Conservation (phyloP, 257 asterid genomes). For the Hygrophila difformis region DNA sequence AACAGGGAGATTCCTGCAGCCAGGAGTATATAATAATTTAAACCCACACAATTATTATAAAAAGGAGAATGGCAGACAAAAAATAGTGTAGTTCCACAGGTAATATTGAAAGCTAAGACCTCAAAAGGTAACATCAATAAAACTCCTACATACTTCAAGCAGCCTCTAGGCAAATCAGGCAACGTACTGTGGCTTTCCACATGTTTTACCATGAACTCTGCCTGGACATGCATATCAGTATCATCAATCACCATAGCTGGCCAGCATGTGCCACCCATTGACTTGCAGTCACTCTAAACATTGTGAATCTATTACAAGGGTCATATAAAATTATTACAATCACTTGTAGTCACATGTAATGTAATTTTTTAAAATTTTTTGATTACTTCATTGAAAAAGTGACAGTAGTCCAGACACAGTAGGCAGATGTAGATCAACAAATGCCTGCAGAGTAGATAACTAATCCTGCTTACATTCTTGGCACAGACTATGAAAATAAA, state of each 20-base stretch:
- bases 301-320: too few species aligned
- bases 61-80: too few species aligned
- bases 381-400: background rate
- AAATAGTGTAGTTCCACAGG: too few species aligned
- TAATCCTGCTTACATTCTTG: constrained; percentile 2
- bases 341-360: background rate
- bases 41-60: too few species aligned
- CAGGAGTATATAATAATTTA: too few species aligned
- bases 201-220: background rate
- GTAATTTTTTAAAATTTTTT: background rate
- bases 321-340: background rate
- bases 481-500: background rate
- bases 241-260: background rate
- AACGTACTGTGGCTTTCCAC: background rate
- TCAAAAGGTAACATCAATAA: too few species aligned
- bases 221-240: too few species aligned
- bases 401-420: background rate
- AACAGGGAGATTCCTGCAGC: too few species aligned
- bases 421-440: background rate
- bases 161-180: background rate
- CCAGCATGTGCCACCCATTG: background rate
- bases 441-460: background rate
- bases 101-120: too few species aligned
- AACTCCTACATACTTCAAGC: too few species aligned
- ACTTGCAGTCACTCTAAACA: constrained; percentile 2